Evolutionary conservation across 306 rosid genomes (phyloP).

Genomic region (Fragaria nilgerrensis): DNA sequence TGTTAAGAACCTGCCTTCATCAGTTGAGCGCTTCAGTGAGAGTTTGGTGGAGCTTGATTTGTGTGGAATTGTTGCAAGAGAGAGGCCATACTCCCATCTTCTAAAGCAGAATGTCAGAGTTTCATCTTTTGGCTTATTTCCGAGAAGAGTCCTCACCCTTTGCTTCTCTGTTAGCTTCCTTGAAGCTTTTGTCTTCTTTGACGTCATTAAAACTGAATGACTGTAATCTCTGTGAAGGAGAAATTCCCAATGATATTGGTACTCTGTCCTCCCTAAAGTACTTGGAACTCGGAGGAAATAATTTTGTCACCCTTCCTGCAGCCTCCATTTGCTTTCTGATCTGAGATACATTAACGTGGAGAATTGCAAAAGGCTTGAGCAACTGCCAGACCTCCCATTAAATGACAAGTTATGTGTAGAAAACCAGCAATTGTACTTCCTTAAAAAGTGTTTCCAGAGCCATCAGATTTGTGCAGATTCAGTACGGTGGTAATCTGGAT

Average conservation of each 20-base stretch:
- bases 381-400: conserved; percentile 17
- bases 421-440: background rate
- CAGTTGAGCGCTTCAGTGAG: conserved; percentile 1
- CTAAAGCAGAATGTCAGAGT: background rate
- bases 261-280: background rate
- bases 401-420: background rate
- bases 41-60: too few species aligned
- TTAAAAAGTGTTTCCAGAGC: background rate
- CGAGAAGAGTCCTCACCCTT: background rate
- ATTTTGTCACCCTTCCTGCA: conserved; percentile 10
- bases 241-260: conserved; percentile 9
- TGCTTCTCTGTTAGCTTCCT: background rate
- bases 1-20: conserved; percentile 12
- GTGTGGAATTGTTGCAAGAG: too few species aligned
- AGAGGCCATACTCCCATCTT: background rate
- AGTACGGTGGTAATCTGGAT: background rate
- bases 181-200: conserved; percentile 10
- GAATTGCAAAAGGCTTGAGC: conserved; percentile 13
- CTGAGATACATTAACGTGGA: background rate
- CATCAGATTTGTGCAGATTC: too few species aligned
- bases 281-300: conserved; percentile 12
- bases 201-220: background rate
- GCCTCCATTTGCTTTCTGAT: conserved; percentile 15
- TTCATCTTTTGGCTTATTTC: background rate
- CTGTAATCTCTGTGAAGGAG: conserved; percentile 11